phyloP scores from a whole-genome alignment of 2,329 filamentous ascomycete genomes.

The Phyllosticta ampelicida region DNA sequence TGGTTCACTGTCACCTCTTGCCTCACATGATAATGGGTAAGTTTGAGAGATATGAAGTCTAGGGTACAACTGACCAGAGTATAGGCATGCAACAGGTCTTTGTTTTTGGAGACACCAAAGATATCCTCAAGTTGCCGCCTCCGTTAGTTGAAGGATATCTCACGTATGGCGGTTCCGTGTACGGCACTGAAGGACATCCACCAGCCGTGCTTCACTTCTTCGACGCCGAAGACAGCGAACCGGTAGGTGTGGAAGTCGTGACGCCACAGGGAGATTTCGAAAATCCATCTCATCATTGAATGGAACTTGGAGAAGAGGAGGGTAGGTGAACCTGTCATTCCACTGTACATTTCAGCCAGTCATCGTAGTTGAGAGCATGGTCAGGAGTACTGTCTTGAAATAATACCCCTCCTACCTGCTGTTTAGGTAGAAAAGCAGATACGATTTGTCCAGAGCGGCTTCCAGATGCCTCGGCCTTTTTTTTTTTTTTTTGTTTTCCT shows the following conservation, averaged over 20 bases:
- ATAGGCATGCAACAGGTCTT: slow-evolving; percentile 36
- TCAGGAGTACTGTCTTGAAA: background rate
- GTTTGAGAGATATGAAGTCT: no score
- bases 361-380: background rate
- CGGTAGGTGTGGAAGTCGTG: background rate
- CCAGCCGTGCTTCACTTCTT: slow-evolving; percentile 11
- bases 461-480: no score
- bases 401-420: background rate
- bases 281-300: background rate
- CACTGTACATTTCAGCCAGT: background rate
- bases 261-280: background rate
- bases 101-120: slow-evolving; percentile 33
- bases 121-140: slow-evolving; percentile 27
- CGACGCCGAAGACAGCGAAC: background rate
- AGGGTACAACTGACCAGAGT: background rate
- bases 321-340: background rate
- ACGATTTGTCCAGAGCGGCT: background rate
- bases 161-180: slow-evolving; percentile 34
- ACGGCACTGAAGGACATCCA: slow-evolving; percentile 21
- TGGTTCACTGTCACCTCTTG: slow-evolving; percentile 51
- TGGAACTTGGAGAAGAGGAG: background rate
- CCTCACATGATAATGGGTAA: slow-evolving; percentile 48
- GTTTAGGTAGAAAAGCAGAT: background rate
- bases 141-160: slow-evolving; percentile 34
- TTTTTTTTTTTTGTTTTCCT: no score